Base-by-base conservation (phyloP, 495 filamentous ascomycete genomes). In the Staphylotrichum tortipilum region DNA sequence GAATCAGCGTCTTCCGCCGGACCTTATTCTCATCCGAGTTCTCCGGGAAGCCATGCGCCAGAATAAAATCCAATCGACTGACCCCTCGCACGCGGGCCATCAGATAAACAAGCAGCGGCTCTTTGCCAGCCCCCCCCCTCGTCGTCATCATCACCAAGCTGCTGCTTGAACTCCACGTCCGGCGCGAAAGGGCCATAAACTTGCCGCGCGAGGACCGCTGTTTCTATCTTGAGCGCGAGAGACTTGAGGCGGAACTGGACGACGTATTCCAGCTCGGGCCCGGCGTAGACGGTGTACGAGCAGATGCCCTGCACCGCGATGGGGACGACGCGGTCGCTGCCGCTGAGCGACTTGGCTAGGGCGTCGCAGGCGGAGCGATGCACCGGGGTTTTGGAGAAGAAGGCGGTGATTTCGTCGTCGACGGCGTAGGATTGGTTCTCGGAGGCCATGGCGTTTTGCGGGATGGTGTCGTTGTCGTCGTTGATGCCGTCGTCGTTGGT, bases 251-350 rank as follows among this genome's bases (percentile, higher is more conserved):
- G 69, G 57, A 71, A 72, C 55, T 71, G 69, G 37, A 63, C 63
- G 19, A 72, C 66, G 39, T 58, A 69, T 54, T 69, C 68, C 31
- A 24, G 21, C 15, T 39, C 36, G 19, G 36, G 36, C 18, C 71
- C 68, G 19, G 67, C 66, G 38, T 70, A 72, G 38, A 72, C 65
- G 3, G 68, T 62, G 55, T 74, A 74, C 52, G 66, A 68, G 57
- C 69, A 71, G 15, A 51, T 53, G 14, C 71, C 69, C 52, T 74
- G 69, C 18, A 72, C 54, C 14, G 46, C 49, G 18, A 72, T 62
- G 15, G 69, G 64, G 49, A 61, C 55, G 24, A 69, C 55, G 63
- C 56, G 44, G 14, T 61, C 67, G n/a, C n/a, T n/a, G 14, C 68
- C 65, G 39, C 55, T 44, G 44, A 66, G 61, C 19, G 69, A 58